These are phyloP conservation scores for Solanum microdontum DNA, from an alignment of 257 asterid species.

Conservation along the genomic window DNA sequence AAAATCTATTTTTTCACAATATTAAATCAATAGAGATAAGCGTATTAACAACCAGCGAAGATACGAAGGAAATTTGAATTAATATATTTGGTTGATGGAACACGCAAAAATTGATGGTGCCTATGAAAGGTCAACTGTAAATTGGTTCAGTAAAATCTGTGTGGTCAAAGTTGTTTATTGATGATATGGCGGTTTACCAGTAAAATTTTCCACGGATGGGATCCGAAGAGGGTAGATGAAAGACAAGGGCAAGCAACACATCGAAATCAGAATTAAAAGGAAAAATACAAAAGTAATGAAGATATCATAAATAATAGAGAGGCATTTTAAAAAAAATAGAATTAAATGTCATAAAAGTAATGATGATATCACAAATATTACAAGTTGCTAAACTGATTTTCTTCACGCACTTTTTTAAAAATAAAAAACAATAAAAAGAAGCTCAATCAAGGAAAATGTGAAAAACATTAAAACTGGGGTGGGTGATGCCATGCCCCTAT, in stretches of 20 bases:
- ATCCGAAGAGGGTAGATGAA: no score
- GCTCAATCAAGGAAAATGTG: background rate
- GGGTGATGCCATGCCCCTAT: background rate
- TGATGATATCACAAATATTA: background rate
- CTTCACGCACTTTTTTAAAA: background rate
- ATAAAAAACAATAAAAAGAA: background rate
- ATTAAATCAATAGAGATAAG: background rate
- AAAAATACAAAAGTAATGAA: background rate
- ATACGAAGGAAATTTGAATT: background rate
- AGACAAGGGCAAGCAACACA: background rate
- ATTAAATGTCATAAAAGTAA: background rate
- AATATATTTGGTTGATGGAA: background rate
- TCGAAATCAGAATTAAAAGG: background rate
- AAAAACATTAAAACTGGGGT: background rate
- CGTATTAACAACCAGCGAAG: no score
- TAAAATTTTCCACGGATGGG: no score
- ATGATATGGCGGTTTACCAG: background rate
- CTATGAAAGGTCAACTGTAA: background rate
- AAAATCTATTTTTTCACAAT: background rate
- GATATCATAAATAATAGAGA: background rate
- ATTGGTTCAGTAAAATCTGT: background rate
- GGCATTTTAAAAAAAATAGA: background rate
- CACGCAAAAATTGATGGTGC: background rate
- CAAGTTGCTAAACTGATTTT: background rate
- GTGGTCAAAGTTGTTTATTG: background rate